Conservation (phyloP, 805 yeast genomes). For the Starmerella riodocensis region DNA sequence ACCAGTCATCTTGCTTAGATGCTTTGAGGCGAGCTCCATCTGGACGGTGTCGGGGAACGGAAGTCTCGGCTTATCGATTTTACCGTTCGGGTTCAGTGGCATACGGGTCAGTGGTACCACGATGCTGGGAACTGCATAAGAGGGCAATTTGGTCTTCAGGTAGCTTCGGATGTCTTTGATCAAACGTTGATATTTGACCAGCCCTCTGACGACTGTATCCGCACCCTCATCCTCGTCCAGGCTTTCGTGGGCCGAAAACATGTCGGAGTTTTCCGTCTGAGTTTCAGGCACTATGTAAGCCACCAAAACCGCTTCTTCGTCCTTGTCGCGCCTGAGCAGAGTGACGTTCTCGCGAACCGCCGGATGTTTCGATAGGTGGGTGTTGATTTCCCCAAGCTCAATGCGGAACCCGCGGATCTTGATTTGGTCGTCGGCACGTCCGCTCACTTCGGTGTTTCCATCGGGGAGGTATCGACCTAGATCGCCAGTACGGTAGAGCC, state of each 20-base stretch:
- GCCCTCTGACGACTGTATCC: constrained; percentile 60
- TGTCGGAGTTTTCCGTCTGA: constrained; percentile 33
- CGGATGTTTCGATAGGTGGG: constrained; percentile 89
- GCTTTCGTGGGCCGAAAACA: constrained; percentile 31
- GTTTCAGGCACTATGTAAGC: constrained; percentile 83
- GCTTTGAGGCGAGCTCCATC: constrained; percentile 57
- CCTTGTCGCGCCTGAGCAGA: constrained; percentile 78
- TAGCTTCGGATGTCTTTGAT: constrained; percentile 71
- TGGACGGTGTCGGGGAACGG: constrained; percentile 91
- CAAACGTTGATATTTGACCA: constrained; percentile 60
- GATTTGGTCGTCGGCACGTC: constrained; percentile 98
- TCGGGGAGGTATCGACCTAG: constrained; percentile 92
- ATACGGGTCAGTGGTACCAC: constrained; percentile 74
- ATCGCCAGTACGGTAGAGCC: constrained; percentile 94
- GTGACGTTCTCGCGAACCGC: constrained; percentile 86
- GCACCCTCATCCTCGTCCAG: constrained; percentile 32
- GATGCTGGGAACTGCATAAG: constrained; percentile 84
- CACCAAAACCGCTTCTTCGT: constrained; percentile 81
- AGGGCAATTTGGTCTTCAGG: constrained; percentile 77
- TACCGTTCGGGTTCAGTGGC: constrained; percentile 96
- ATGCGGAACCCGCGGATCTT: constrained; percentile 97
- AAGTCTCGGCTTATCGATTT: constrained; percentile 90
- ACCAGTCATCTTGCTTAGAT: constrained; percentile 21
- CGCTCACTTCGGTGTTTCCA: constrained; percentile 96
- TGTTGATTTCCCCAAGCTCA: constrained; percentile 95